phyloP scores from a whole-genome alignment of 176 grass and related monocot genomes.

The Phoenix dactylifera region DNA sequence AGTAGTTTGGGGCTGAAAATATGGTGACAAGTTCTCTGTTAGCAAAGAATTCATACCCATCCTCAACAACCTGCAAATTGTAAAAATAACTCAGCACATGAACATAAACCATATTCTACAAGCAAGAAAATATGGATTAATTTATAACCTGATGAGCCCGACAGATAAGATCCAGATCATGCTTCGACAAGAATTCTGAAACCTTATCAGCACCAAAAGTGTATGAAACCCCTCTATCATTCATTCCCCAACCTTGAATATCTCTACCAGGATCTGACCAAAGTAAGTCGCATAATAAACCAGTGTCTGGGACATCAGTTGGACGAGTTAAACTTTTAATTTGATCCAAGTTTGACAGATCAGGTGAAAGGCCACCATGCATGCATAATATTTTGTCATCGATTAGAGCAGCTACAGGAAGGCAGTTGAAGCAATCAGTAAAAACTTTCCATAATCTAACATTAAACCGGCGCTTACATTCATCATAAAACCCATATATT shows the following conservation, averaged over 20 bases:
- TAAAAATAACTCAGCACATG: too few species aligned
- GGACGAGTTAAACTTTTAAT: conserved; percentile 1
- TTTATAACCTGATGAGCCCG: too few species aligned
- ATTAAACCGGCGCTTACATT: conserved; percentile 3
- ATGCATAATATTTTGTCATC: conserved; percentile 11
- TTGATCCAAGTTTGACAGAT: conserved; percentile 1
- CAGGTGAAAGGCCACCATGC: conserved; percentile 8
- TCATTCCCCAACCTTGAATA: conserved; percentile 1
- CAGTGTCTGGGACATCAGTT: conserved; percentile 1
- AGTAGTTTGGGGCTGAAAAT: conserved; percentile 9
- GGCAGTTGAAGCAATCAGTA: conserved; percentile 11
- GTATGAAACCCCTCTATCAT: conserved; percentile 4
- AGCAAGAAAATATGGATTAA: too few species aligned
- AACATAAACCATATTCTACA: too few species aligned
- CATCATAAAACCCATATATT: conserved; percentile 15
- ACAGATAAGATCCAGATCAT: too few species aligned
- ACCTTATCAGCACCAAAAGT: conserved; percentile 8
- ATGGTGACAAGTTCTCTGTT: not conserved
- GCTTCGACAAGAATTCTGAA: too few species aligned
- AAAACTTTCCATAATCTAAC: conserved; percentile 4
- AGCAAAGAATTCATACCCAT: conserved; percentile 11
- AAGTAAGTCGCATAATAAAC: conserved; percentile 4
- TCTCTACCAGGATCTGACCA: conserved; percentile 7
- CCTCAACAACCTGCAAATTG: conserved; percentile 1
- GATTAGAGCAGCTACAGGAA: not conserved